These are phyloP conservation scores for Plenodomus tracheiphilus DNA, from an alignment of 2,329 filamentous ascomycete genomes.

Conservation along the genomic window DNA sequence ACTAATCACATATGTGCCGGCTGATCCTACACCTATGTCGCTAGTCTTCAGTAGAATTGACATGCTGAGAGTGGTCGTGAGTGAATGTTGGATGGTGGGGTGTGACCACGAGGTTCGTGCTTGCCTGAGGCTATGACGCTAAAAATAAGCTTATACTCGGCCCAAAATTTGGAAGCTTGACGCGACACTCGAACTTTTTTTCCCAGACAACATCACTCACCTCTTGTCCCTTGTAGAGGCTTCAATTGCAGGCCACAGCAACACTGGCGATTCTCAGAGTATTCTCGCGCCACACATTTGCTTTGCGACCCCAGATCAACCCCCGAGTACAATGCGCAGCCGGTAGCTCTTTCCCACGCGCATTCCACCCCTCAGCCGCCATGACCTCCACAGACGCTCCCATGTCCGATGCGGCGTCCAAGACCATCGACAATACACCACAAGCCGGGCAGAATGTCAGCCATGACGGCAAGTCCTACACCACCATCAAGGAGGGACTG, in stretches of 20 bases:
- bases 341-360: conserved; percentile 29
- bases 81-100: neutral
- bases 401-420: conserved; percentile 14
- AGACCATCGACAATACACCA: conserved; percentile 33
- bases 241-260: neutral
- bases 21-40: too few relatives aligned
- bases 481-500: conserved; percentile 67
- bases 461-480: conserved; percentile 59
- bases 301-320: conserved; percentile 9
- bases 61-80: too few relatives aligned
- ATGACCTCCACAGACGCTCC: conserved; percentile 20
- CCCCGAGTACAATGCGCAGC: conserved; percentile 26
- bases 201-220: neutral
- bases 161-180: conserved; percentile 29
- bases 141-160: conserved; percentile 36
- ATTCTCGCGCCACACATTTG: conserved; percentile 23
- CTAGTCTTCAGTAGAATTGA: too few relatives aligned
- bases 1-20: too few relatives aligned
- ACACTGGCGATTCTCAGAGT: conserved; percentile 25
- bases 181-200: conserved; percentile 8
- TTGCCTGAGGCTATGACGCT: conserved; percentile 23
- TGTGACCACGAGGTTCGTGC: too few relatives aligned
- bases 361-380: conserved; percentile 16
- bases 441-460: conserved; percentile 35
- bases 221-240: neutral